phyloP scores from a whole-genome alignment of 495 filamentous ascomycete species.

The Lasiosphaeria ovina region DNA sequence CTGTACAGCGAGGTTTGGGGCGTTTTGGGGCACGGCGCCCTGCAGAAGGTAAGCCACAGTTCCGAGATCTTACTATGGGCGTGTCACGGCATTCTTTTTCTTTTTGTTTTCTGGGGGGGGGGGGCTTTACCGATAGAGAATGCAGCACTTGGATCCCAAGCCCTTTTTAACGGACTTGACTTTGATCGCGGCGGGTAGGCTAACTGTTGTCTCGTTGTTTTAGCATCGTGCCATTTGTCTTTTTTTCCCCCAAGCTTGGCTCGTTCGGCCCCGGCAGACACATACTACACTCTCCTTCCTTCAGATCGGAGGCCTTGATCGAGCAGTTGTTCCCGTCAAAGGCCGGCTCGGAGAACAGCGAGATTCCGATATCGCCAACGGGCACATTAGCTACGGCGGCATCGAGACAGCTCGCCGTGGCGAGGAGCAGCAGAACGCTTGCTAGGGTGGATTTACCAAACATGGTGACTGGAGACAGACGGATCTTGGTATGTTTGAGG shows the following conservation, averaged over 20 bases:
- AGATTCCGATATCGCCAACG: not conserved
- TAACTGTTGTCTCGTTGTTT: not conserved
- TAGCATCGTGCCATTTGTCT: not conserved
- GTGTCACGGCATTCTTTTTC: not conserved
- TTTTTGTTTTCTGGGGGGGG: no score
- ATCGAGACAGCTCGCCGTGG: not conserved
- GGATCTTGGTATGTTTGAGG: no score
- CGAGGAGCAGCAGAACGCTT: no score
- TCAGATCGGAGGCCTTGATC: not conserved
- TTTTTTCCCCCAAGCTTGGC: not conserved
- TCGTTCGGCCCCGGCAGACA: not conserved
- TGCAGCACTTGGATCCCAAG: not conserved
- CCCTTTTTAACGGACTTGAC: slow-evolving; percentile 3
- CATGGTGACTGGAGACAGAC: no score
- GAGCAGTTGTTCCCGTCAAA: not conserved
- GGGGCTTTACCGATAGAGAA: slow-evolving; percentile 15
- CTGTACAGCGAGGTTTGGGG: not conserved
- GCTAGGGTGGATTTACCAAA: no score
- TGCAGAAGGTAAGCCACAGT: not conserved
- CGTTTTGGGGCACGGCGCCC: not conserved
- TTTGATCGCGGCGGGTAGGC: not conserved
- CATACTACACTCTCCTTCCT: not conserved
- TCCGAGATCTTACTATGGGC: not conserved
- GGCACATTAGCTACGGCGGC: no score
- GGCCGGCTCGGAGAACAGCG: not conserved